Conservation (phyloP, 257 asterid species). For the Gynochthodes officinalis region DNA sequence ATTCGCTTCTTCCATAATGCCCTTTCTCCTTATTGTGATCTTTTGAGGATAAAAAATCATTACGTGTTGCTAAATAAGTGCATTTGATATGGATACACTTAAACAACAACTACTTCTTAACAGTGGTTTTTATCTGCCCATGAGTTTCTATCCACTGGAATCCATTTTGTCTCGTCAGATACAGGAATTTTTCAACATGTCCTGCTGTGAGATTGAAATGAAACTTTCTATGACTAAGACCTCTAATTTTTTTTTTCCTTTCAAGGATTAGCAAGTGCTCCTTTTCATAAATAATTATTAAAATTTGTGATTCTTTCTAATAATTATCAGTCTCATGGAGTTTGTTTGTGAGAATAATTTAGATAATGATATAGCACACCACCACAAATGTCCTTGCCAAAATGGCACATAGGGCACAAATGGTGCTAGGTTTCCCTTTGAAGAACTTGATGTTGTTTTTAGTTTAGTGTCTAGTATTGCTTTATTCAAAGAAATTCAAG, state of each 20-base stretch:
- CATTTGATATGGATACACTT: neutral
- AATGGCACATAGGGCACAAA: neutral
- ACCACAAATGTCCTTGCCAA: neutral
- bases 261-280: no score
- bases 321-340: neutral
- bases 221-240: neutral
- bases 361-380: neutral
- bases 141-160: neutral
- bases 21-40: neutral
- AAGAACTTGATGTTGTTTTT: neutral
- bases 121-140: no score
- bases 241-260: neutral
- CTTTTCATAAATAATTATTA: neutral
- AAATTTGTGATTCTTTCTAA: neutral
- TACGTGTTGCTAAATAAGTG: neutral
- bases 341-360: neutral
- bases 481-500: neutral
- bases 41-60: neutral
- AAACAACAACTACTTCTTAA: no score
- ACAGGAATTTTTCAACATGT: no score
- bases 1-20: neutral
- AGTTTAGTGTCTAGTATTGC: neutral
- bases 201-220: neutral
- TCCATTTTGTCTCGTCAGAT: neutral
- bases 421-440: neutral